phyloP scores from a whole-genome alignment of 176 grass and related monocot genomes.

The Cymbopogon citratus region DNA sequence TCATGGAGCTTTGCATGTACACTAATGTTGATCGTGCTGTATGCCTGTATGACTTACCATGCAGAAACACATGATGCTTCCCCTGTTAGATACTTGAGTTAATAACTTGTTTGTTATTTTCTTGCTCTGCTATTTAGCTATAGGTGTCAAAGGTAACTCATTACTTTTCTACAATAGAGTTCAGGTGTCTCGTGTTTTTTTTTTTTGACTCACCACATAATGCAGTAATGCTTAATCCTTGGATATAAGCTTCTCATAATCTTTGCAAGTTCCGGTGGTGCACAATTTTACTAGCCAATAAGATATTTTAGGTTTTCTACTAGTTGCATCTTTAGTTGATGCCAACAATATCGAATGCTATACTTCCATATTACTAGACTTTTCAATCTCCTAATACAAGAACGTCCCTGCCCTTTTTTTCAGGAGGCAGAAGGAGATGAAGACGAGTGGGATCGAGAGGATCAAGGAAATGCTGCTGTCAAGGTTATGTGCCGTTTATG shows the following conservation, averaged over 20 bases:
- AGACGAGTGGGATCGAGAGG: slow-evolving; percentile 35
- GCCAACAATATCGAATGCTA: neutral
- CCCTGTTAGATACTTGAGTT: neutral
- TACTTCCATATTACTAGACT: neutral
- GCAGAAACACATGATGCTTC: neutral
- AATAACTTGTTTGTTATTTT: neutral
- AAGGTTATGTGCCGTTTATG: slow-evolving; percentile 95
- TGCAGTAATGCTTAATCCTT: neutral
- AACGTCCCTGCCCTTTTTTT: slow-evolving; percentile 6
- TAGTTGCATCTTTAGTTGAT: slow-evolving; percentile 7
- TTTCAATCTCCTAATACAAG: neutral
- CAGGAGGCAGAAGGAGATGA: slow-evolving; percentile 52
- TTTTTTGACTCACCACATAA: neutral
- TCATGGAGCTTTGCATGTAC: neutral
- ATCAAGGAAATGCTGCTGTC: slow-evolving; percentile 56
- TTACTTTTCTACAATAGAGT: neutral
- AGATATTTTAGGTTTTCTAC: neutral
- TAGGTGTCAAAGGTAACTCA: neutral
- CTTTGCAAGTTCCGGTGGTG: neutral
- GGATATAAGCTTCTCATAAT: neutral
- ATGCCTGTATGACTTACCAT: neutral
- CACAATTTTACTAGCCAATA: neutral
- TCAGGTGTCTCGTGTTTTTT: neutral
- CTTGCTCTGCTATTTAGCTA: neutral
- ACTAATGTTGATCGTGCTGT: neutral